Evolutionary conservation across 768 basidiomycete genomes (phyloP), one percentile per base, ranked within the genome.

Genomic region (Megacollybia marginata): DNA sequence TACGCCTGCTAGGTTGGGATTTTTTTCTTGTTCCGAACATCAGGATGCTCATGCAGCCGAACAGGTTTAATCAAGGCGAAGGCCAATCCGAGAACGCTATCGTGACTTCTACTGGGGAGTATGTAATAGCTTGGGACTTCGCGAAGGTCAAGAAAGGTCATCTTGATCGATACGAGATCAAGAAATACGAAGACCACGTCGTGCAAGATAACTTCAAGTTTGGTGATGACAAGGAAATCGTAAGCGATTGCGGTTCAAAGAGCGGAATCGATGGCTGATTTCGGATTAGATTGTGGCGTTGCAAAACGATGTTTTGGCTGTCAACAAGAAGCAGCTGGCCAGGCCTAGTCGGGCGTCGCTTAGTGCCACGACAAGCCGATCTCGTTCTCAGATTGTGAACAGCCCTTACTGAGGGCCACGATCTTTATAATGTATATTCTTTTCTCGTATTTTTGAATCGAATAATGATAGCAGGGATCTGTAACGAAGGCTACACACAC

Each of bases 121-220:
- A 81, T 57, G 88, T 97, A 51, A 78, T 97, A 59, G 93, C 92
- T 6, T 99, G 94, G 94, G 94, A 98, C 79, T 95, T 99, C 64
- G 79, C 76, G 42, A 92, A 94, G 62, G 89, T 98, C 55, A 97
- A 95, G 77, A 85, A 85, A 66, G 96, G 96, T 48, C 78, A 80
- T 46, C 74, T 87, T 40, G 90, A 92, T 67, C 88, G 87, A 64
- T 98, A 97, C 61, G 92, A 95, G 59, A 94, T 98, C 72, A 93
- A 94, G 78, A 86, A 86, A 64, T 97, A 96, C 63, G 88, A 92
- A 59, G 92, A 95, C 58, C 75, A 79, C 43, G 93, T 98, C 51
- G 93, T 98, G 0, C 94, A 96, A 55, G 96, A 99, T 66, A 91
- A 87, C 68, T 99, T 99, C 82, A 90, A 86, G 69, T 98, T 94